Evolutionary conservation across 2,329 filamentous ascomycete species (phyloP).

Genomic region (Westerdykella ornata): DNA sequence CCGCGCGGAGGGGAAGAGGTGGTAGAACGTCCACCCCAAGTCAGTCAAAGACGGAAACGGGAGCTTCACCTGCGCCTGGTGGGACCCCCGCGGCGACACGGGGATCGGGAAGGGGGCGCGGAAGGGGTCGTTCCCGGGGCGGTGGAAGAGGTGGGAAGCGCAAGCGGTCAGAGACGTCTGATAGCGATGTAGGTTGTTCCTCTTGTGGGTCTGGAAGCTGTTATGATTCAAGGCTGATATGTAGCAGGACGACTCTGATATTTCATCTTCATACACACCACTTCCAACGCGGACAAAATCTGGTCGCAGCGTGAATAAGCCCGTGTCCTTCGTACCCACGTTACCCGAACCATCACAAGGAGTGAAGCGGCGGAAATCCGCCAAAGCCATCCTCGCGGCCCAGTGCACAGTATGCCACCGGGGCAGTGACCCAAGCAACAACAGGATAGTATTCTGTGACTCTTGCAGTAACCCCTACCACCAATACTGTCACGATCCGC

Average conservation of each 20-base stretch:
- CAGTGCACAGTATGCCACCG: constrained; percentile 68
- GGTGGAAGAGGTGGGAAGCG: constrained; percentile 35
- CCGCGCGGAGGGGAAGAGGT: constrained; percentile 25
- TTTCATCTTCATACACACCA: constrained; percentile 45
- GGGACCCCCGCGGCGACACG: constrained; percentile 24
- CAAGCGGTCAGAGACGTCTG: constrained; percentile 35
- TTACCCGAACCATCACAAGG: constrained; percentile 44
- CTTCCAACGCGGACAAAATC: constrained; percentile 66
- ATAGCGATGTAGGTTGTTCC: constrained; percentile 24
- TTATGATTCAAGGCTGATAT: constrained; percentile 11
- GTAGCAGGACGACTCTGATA: constrained; percentile 34
- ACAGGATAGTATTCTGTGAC: constrained; percentile 82
- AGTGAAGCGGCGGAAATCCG: constrained; percentile 54
- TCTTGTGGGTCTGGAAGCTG: not conserved
- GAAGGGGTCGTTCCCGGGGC: constrained; percentile 33
- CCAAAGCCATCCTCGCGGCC: constrained; percentile 45
- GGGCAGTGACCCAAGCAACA: constrained; percentile 63
- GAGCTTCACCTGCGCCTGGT: constrained; percentile 10
- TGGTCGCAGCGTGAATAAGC: constrained; percentile 63
- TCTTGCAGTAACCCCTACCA: constrained; percentile 75
- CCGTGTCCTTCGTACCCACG: constrained; percentile 56
- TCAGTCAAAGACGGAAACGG: constrained; percentile 25
- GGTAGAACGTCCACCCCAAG: constrained; percentile 31
- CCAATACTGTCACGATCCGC: constrained; percentile 71
- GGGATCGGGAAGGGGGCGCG: constrained; percentile 34